phyloP scores from a whole-genome alignment of 495 filamentous ascomycete genomes.

The Penicillium nucicola region DNA sequence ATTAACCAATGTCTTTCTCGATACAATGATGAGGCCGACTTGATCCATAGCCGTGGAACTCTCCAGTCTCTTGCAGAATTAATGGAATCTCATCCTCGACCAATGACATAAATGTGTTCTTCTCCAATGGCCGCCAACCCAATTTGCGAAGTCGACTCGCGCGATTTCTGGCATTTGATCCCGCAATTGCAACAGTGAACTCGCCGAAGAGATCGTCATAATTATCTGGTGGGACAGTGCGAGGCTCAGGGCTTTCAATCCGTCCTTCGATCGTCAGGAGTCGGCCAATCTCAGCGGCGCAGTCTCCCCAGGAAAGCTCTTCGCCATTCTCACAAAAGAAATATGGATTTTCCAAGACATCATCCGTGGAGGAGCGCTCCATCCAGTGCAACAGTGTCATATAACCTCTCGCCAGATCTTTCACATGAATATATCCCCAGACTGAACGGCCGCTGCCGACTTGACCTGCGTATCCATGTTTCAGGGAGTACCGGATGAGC shows the following conservation, averaged over 20 bases:
- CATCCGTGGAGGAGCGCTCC: slow-evolving; percentile 11
- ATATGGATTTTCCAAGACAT: slow-evolving; percentile 27
- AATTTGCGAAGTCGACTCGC: slow-evolving; percentile 27
- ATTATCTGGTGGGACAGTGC: slow-evolving; percentile 5
- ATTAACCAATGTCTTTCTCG: too few species aligned
- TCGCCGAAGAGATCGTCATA: slow-evolving; percentile 31
- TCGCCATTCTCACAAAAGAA: slow-evolving; percentile 38
- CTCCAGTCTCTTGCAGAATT: slow-evolving; percentile 27
- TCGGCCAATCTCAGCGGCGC: slow-evolving; percentile 23
- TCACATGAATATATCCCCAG: slow-evolving; percentile 27
- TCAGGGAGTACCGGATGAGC: slow-evolving; percentile 29
- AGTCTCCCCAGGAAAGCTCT: slow-evolving; percentile 26
- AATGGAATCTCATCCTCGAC: slow-evolving; percentile 34
- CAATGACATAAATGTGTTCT: slow-evolving; percentile 28
- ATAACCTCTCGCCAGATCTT: slow-evolving; percentile 26
- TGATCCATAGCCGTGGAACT: slow-evolving; percentile 13
- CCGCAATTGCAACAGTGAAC: slow-evolving; percentile 18
- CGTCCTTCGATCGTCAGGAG: slow-evolving; percentile 14
- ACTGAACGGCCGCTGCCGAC: slow-evolving; percentile 27
- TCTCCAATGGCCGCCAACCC: slow-evolving; percentile 35
- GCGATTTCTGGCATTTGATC: slow-evolving; percentile 25
- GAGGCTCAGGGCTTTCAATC: neutral
- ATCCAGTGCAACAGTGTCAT: slow-evolving; percentile 30
- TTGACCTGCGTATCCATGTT: slow-evolving; percentile 29
- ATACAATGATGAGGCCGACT: too few species aligned